Percentiles rank a stretch among this genome's conserved stretches.
Evolutionary conservation across 2,329 filamentous ascomycete genomes (phyloP).

Genomic region (Fusarium burgessii): DNA sequence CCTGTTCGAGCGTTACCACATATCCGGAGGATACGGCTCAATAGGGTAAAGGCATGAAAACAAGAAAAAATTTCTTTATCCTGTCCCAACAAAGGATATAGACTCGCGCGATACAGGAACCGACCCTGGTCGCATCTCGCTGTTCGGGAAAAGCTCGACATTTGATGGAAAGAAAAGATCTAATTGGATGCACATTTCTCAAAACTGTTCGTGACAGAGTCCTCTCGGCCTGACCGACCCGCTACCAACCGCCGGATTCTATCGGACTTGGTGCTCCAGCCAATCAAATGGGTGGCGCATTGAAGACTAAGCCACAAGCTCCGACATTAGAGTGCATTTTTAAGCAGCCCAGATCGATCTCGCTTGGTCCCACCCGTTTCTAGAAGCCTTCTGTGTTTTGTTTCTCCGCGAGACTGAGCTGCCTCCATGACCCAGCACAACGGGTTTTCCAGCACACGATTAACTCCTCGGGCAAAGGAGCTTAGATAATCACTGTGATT

Average conservation of each 20-base stretch:
- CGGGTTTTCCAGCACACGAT: slow-evolving; percentile 23
- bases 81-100: not conserved
- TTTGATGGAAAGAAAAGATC: slow-evolving; percentile 9
- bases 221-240: slow-evolving; percentile 42
- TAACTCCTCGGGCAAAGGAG: slow-evolving; percentile 1
- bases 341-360: slow-evolving; percentile 38
- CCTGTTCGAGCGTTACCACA: slow-evolving; percentile 15
- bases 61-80: slow-evolving; percentile 24
- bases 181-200: slow-evolving; percentile 26
- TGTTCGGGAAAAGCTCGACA: slow-evolving; percentile 10
- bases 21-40: slow-evolving; percentile 20
- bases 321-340: slow-evolving; percentile 10
- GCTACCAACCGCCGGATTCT: slow-evolving; percentile 36
- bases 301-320: slow-evolving; percentile 34
- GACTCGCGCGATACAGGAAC: slow-evolving; percentile 33
- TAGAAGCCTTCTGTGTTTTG: slow-evolving; percentile 18
- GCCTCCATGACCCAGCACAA: slow-evolving; percentile 8
- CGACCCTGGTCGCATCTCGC: slow-evolving; percentile 20
- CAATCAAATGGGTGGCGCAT: slow-evolving; percentile 37
- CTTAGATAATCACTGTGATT: slow-evolving; percentile 4
- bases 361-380: slow-evolving; percentile 22
- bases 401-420: slow-evolving; percentile 18
- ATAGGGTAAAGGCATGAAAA: slow-evolving; percentile 14
- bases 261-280: slow-evolving; percentile 19
- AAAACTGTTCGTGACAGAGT: slow-evolving; percentile 24